Base-by-base conservation (phyloP, 495 filamentous ascomycete species). In the Aspergillus ostianus region DNA sequence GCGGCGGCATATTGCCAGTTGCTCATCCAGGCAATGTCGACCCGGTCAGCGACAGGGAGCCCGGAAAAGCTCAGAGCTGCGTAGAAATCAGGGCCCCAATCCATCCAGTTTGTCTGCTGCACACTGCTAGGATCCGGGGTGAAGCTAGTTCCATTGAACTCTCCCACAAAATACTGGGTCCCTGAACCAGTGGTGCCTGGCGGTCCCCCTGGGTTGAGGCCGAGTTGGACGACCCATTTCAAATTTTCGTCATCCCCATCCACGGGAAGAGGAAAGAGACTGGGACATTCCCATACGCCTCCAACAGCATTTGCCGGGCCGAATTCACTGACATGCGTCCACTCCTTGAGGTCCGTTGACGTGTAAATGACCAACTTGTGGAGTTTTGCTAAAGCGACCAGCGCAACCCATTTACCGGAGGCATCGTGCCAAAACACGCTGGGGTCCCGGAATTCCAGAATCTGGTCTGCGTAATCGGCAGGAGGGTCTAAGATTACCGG, bases 11-110 rank as follows among this genome's bases (percentile, higher is more conserved):
- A 87, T 61, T 87, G 79, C 83, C 84, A 86, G 60, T 87, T 87
- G 50, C 75, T 82, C 57, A 84, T 82, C 84, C 84, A 87, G 6
- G 75, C 79, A 44, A 87, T 75, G 30, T 80, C 64, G 29, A 76
- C 74, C 19, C 72, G 72, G 23, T 73, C 65, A 21, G n/a, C n/a
- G n/a, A n/a, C n/a, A n/a, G n/a, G n/a, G n/a, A n/a, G n/a, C n/a
- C n/a, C n/a, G n/a, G n/a, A n/a, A 64, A 81, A 85, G 64, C 77
- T 80, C 53, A 80, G 72, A 0, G 77, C 80, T 23, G 84, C 84
- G 59, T 86, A 85, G 61, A 80, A 83, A 66, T 86, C 84, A 51
- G 84, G 84, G 19, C 74, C 80, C 58, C 81, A 84, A 66, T 87
- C 83, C 48, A 84, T 61, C 65, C 73, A 75, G 51, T 72, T 75